Conservation (phyloP, 805 yeast species). For the Jamesozyma piceae region DNA sequence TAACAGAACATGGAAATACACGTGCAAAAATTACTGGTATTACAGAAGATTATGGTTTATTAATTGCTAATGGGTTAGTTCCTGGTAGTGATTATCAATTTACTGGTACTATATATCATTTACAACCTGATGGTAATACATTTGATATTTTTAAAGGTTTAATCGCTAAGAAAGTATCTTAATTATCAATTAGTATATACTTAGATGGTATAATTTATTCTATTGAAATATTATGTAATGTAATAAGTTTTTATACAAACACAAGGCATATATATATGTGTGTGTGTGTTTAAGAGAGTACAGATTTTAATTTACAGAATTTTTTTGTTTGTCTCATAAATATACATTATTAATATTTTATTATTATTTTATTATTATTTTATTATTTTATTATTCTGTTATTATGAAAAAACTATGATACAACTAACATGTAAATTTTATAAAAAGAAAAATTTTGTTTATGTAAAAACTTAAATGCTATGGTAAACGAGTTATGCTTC, state of each 20-base stretch:
- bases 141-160: constrained; percentile 91
- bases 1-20: constrained; percentile 43
- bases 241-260: not conserved
- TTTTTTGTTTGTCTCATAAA: too few species aligned
- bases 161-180: constrained; percentile 48
- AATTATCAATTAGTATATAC: not conserved
- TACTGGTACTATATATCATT: constrained; percentile 50
- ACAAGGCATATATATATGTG: not conserved
- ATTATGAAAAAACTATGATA: constrained; percentile 3
- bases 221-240: not conserved
- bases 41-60: constrained; percentile 72
- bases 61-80: constrained; percentile 63
- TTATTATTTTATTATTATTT: not conserved
- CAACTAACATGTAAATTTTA: constrained; percentile 5
- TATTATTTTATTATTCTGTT: not conserved
- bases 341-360: not conserved
- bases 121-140: constrained; percentile 96
- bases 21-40: constrained; percentile 71
- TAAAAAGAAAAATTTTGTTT: not conserved
- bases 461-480: constrained; percentile 2
- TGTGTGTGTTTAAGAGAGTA: too few species aligned
- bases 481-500: constrained; percentile 1
- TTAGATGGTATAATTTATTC: not conserved
- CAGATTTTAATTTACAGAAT: too few species aligned
- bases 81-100: constrained; percentile 31